Evolutionary conservation across 495 filamentous ascomycete species (phyloP).

Genomic region (Podospora appendiculata): DNA sequence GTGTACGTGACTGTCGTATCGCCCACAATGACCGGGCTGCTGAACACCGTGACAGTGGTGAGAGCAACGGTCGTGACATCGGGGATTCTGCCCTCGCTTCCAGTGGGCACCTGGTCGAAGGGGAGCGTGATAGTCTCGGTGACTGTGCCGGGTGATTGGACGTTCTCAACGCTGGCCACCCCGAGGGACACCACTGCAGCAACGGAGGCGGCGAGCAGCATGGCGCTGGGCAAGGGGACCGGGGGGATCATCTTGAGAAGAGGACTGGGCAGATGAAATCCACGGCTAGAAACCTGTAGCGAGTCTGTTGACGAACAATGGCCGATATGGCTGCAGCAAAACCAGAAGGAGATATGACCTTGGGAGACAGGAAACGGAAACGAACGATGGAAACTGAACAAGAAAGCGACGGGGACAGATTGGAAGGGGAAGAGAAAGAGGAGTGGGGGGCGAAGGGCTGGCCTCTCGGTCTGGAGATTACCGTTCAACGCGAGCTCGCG

Average conservation of each 20-base stretch:
- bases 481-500: neutral
- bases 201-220: neutral
- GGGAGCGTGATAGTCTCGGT: neutral
- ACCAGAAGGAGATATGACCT: neutral
- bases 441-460: neutral
- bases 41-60: slow-evolving; percentile 5
- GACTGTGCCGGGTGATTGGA: neutral
- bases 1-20: slow-evolving; percentile 3
- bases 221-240: neutral
- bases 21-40: neutral
- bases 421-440: neutral
- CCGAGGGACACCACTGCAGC: neutral
- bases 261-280: neutral
- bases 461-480: neutral
- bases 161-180: neutral
- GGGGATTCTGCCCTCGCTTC: neutral
- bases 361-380: neutral
- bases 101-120: neutral
- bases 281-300: neutral
- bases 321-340: neutral
- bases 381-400: neutral
- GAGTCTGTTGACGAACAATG: neutral
- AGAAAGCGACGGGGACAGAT: neutral
- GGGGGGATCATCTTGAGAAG: neutral
- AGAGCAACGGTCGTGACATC: slow-evolving; percentile 4